Conservation (phyloP, 805 yeast species). For the Zygosaccharomyces rouxii region DNA sequence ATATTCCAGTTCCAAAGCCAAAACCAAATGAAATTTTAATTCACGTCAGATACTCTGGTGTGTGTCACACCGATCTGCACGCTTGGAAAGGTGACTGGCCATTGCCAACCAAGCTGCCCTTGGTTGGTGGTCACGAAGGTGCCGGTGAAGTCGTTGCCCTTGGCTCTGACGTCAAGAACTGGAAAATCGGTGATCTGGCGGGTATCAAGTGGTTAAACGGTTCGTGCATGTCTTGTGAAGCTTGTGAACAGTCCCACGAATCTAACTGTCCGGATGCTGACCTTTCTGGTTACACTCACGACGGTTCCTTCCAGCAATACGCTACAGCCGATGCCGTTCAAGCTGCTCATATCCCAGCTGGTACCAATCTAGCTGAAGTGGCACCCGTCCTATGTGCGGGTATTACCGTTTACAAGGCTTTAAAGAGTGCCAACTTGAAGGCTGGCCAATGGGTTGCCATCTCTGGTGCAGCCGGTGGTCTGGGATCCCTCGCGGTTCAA, state of each 20-base stretch:
- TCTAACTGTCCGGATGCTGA: conserved; percentile 64
- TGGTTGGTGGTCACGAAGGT: conserved; percentile 70
- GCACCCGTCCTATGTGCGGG: conserved; percentile 91
- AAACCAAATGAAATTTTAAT: conserved; percentile 72
- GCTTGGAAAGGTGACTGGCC: conserved; percentile 97
- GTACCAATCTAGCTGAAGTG: conserved; percentile 66
- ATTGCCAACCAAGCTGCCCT: conserved; percentile 53
- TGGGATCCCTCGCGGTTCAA: conserved; percentile 70
- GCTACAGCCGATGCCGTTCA: conserved; percentile 85
- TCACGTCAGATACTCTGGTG: conserved; percentile 84
- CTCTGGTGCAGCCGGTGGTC: conserved; percentile 79
- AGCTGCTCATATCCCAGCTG: conserved; percentile 74
- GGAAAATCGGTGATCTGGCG: conserved; percentile 59
- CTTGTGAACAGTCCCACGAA: conserved; percentile 52
- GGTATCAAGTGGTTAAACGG: conserved; percentile 68
- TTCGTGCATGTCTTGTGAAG: conserved; percentile 58
- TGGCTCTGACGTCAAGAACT: conserved; percentile 54
- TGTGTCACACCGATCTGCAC: conserved; percentile 91
- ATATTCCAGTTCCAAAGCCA: conserved; percentile 77
- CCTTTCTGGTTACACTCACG: conserved; percentile 82
- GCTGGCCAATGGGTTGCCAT: conserved; percentile 76
- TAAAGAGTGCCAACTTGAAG: conserved; percentile 66
- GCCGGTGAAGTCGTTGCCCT: conserved; percentile 61
- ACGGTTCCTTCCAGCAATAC: conserved; percentile 89
- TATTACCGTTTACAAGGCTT: conserved; percentile 85